Conservation (phyloP, 2,329 filamentous ascomycete species). For the Trichoderma semiorbis region DNA sequence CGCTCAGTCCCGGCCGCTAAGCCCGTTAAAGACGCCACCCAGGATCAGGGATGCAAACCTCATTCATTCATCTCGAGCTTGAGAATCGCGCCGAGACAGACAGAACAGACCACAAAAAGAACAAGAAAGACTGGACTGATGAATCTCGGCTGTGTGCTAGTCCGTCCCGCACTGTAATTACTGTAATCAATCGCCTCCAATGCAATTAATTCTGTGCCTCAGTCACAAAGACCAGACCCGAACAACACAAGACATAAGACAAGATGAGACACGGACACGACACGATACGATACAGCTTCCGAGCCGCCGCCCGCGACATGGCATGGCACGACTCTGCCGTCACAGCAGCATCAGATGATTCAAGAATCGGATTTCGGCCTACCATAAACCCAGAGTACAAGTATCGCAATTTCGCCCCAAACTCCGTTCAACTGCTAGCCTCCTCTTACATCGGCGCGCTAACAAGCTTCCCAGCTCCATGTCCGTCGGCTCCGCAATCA, state of each 20-base stretch:
- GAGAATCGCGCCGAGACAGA: background rate
- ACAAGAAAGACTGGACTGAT: background rate
- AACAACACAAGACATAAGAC: background rate
- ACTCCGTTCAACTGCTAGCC: background rate
- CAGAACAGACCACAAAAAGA: background rate
- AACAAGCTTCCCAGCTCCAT: conserved; percentile 2
- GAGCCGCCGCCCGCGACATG: background rate
- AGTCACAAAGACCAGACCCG: background rate
- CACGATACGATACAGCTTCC: background rate
- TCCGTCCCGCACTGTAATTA: background rate
- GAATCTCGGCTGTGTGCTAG: background rate
- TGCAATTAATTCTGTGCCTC: background rate
- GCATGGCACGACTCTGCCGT: background rate
- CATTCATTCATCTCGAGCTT: background rate
- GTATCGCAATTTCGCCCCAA: background rate
- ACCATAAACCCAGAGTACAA: background rate
- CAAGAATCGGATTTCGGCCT: background rate
- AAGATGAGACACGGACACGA: background rate
- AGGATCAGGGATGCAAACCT: conserved; percentile 6
- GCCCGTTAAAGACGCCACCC: conserved; percentile 14
- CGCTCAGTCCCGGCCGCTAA: conserved; percentile 28
- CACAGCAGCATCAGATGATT: conserved; percentile 2
- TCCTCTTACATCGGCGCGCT: background rate
- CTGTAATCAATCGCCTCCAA: background rate
- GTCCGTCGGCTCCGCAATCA: background rate